These are phyloP conservation scores for Phytophthora brassicae DNA, from an alignment of 352 stramenopile genomes.

Conservation along the genomic window DNA sequence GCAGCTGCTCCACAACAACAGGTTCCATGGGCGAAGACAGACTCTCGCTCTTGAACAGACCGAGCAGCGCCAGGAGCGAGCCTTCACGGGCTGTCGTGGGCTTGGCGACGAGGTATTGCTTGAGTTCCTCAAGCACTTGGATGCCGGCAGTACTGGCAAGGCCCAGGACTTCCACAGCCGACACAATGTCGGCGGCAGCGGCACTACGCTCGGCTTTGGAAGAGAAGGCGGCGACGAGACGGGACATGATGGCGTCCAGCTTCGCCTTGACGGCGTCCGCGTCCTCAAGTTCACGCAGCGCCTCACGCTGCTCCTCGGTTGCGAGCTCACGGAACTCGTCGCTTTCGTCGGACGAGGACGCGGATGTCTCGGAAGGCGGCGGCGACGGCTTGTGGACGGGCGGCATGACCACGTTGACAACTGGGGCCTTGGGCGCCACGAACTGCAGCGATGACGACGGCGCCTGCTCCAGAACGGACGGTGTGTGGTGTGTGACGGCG, in stretches of 20 bases:
- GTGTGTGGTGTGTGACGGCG: slow-evolving; percentile 33
- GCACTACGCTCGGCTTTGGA: slow-evolving; percentile 43
- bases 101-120: slow-evolving; percentile 47
- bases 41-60: slow-evolving; percentile 45
- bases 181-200: slow-evolving; percentile 50
- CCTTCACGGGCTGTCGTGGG: slow-evolving; percentile 52
- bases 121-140: slow-evolving; percentile 50
- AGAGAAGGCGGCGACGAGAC: slow-evolving; percentile 38
- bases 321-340: slow-evolving; percentile 42
- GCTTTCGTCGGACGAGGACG: slow-evolving; percentile 35
- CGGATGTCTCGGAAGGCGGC: slow-evolving; percentile 33
- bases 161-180: slow-evolving; percentile 47
- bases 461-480: slow-evolving; percentile 39
- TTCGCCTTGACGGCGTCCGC: slow-evolving; percentile 36
- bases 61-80: slow-evolving; percentile 42
- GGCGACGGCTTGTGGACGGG: slow-evolving; percentile 28
- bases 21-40: slow-evolving; percentile 59
- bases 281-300: slow-evolving; percentile 37
- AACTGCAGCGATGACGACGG: slow-evolving; percentile 27
- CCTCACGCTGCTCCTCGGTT: slow-evolving; percentile 47
- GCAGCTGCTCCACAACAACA: slow-evolving; percentile 53
- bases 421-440: slow-evolving; percentile 16
- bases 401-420: slow-evolving; percentile 16
- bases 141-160: slow-evolving; percentile 35
- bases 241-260: slow-evolving; percentile 43